Base-by-base conservation (phyloP, 768 basidiomycete genomes). In the Trametes cinnabarina region DNA sequence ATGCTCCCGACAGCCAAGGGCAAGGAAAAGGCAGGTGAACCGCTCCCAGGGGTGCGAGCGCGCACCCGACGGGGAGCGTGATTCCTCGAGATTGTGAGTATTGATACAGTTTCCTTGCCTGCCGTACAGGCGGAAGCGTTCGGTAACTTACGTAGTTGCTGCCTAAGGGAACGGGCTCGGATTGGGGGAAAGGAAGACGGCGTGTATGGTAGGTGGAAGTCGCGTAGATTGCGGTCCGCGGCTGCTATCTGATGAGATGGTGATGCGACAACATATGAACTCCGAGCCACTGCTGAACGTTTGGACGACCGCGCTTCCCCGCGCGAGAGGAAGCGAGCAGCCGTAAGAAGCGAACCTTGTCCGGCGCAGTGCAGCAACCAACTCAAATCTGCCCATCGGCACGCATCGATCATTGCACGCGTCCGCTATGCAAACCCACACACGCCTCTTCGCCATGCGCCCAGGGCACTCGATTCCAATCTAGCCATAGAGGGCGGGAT, bases 1-100 rank as follows among this genome's bases (percentile, higher is more conserved):
- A 58, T 63, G 52, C 57, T 66, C 11, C 61, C 64, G 34, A 32
- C 56, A 19, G 20, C 32, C 34, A 42, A 54, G 17, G 22, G 53
- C 7, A 49, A 61, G 42, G 28, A 15, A 50, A 60, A 51, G 51
- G 60, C 43, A 35, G 25, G 44, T 28, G 47, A 48, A 50, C 30
- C 50, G 40, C 44, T 46, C 14, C 28, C 43, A 25, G 42, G 37
- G 20, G 32, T 39, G 7, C 60, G 55, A 23, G 32, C 43, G 48
- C 60, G 60, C 32, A 49, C 51, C 32, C 49, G 60, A 17, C 14
- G 60, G 23, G 46, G 55, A 14, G 50, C 10, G 39, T 48, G 51
- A 54, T 47, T 53, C 25, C 23, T 47, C 44, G 43, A 49, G 47
- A 25, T 39, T 19, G 44, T 39, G 53, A 47, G 52, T 20, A 30